A percentile compares a stretch with the other conserved stretches of the same genome.
Conservation (phyloP, 2,329 filamentous ascomycete species). For the Aspergillus bombycis region DNA sequence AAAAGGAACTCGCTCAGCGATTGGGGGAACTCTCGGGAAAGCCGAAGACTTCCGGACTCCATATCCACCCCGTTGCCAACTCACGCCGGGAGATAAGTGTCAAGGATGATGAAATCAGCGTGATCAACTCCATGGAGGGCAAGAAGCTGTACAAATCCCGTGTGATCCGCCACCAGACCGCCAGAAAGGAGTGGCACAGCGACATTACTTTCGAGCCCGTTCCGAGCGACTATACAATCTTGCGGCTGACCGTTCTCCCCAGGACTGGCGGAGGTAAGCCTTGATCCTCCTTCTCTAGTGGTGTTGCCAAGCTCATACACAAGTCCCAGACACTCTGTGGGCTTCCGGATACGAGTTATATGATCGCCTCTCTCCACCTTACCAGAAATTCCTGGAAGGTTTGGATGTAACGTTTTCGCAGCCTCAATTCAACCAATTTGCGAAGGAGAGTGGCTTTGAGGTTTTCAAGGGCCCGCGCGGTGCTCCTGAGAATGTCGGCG, state of each 20-base stretch:
- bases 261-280: slow-evolving; percentile 43
- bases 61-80: slow-evolving; percentile 54
- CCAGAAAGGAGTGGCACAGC: slow-evolving; percentile 50
- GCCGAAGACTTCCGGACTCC: slow-evolving; percentile 49
- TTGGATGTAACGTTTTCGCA: slow-evolving; percentile 42
- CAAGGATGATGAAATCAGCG: slow-evolving; percentile 53
- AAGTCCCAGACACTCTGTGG: slow-evolving; percentile 45
- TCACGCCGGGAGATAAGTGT: slow-evolving; percentile 51
- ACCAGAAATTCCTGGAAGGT: slow-evolving; percentile 42
- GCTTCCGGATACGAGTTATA: slow-evolving; percentile 49
- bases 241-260: slow-evolving; percentile 49
- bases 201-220: slow-evolving; percentile 55
- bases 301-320: neutral
- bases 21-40: slow-evolving; percentile 53
- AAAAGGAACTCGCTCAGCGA: slow-evolving; percentile 56
- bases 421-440: slow-evolving; percentile 34
- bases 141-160: slow-evolving; percentile 45
- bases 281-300: too few relatives aligned
- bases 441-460: slow-evolving; percentile 34
- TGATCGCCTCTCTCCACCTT: slow-evolving; percentile 44
- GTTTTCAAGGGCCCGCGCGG: slow-evolving; percentile 44
- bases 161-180: slow-evolving; percentile 29
- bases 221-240: slow-evolving; percentile 53
- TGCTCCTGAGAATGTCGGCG: slow-evolving; percentile 61
- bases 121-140: slow-evolving; percentile 49